These are phyloP conservation scores for Cladophialophora yegresii DNA, from an alignment of 2,329 filamentous ascomycete genomes.

Conservation along the genomic window DNA sequence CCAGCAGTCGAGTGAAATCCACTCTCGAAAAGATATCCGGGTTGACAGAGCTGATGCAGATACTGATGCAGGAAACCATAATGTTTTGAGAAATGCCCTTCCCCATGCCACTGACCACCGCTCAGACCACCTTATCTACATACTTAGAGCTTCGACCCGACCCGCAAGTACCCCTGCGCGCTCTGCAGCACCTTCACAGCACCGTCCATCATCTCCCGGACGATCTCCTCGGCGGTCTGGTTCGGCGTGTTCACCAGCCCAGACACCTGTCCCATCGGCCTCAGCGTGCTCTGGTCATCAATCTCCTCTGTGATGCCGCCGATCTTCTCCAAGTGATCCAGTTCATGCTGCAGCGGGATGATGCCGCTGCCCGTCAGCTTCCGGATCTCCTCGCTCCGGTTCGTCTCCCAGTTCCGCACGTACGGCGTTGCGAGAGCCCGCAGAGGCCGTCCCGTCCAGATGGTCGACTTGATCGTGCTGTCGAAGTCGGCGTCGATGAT, in stretches of 20 bases:
- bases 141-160: slow-evolving; percentile 2
- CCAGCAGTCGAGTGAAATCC: too few relatives aligned
- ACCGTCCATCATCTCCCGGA: slow-evolving; percentile 77
- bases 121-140: too few relatives aligned
- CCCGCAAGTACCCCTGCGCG: slow-evolving; percentile 1
- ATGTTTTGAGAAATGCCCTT: not conserved
- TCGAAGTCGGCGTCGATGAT: slow-evolving; percentile 71
- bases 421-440: slow-evolving; percentile 75
- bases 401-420: slow-evolving; percentile 68
- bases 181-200: slow-evolving; percentile 44
- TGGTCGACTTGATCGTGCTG: slow-evolving; percentile 73
- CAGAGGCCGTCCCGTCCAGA: slow-evolving; percentile 74
- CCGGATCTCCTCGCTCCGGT: slow-evolving; percentile 65
- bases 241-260: slow-evolving; percentile 64
- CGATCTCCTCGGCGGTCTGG: slow-evolving; percentile 72
- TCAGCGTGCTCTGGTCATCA: slow-evolving; percentile 47
- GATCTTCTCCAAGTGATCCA: slow-evolving; percentile 32
- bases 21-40: too few relatives aligned
- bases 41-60: not conserved
- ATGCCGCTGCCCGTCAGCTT: slow-evolving; percentile 68
- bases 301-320: slow-evolving; percentile 58
- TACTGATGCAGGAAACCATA: not conserved
- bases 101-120: not conserved
- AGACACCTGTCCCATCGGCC: slow-evolving; percentile 79
- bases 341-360: slow-evolving; percentile 63